Evolutionary conservation across 164 flowering plant genomes (phyloP).

Genomic region (Platanus orientalis): DNA sequence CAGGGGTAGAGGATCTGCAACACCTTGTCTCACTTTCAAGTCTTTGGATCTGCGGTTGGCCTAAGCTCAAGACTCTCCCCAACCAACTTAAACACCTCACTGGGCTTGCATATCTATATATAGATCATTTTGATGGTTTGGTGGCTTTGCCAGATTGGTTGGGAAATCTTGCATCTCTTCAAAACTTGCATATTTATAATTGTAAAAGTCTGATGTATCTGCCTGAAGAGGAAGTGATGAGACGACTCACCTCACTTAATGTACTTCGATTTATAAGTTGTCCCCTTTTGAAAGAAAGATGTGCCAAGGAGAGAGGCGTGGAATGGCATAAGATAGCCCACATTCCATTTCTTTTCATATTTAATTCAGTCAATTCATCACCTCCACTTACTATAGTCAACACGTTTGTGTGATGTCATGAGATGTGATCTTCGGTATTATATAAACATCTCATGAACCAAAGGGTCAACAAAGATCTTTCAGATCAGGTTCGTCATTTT

Average conservation of each 20-base stretch:
- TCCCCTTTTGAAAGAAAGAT: too few species aligned
- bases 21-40: not conserved
- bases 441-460: too few species aligned
- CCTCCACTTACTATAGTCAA: too few species aligned
- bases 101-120: conserved; percentile 4
- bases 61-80: not conserved
- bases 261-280: not conserved
- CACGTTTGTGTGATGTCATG: too few species aligned
- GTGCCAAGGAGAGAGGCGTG: not conserved
- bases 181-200: not conserved
- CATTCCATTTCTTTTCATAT: too few species aligned
- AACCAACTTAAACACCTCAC: not conserved
- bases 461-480: too few species aligned
- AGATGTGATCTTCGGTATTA: too few species aligned
- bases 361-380: too few species aligned
- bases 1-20: not conserved
- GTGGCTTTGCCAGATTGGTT: not conserved
- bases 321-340: not conserved
- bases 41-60: not conserved
- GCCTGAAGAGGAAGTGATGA: not conserved
- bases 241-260: not conserved
- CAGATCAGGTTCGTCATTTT: too few species aligned
- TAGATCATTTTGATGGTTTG: not conserved
- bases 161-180: not conserved
- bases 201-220: not conserved